These are phyloP conservation scores for Ustilago sp. DNA, from an alignment of 1,284 basidiomycete genomes.

Conservation along the genomic window DNA sequence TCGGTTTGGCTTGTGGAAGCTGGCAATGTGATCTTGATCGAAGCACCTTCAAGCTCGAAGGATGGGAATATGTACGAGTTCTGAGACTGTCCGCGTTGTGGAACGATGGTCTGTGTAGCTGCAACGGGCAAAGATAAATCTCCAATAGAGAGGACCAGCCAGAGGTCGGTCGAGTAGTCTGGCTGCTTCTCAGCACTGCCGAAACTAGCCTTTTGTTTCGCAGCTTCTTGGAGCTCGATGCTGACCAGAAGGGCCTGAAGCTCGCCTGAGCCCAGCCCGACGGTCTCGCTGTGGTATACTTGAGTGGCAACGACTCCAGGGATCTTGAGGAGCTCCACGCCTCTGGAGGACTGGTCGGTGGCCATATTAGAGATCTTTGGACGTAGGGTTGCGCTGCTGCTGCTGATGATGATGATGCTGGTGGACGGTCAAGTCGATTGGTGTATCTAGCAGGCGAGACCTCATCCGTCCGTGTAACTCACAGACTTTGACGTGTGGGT, in stretches of 20 bases:
- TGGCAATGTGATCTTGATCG: constrained; percentile 45
- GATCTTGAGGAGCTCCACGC: constrained; percentile 43
- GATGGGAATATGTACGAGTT: constrained; percentile 51
- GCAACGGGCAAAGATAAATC: constrained; percentile 49
- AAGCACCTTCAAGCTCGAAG: constrained; percentile 50
- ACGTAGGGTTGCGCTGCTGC: too few species aligned
- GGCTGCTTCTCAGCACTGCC: constrained; percentile 10
- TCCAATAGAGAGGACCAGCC: constrained; percentile 54
- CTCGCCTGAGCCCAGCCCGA: constrained; percentile 41
- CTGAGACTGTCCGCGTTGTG: constrained; percentile 20
- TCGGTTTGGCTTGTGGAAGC: constrained; percentile 19
- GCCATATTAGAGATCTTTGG: constrained; percentile 3
- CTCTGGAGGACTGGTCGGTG: constrained; percentile 32
- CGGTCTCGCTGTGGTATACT: constrained; percentile 48
- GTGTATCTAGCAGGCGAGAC: neutral
- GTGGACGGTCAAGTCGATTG: too few species aligned
- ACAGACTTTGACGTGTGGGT: neutral
- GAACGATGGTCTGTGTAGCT: constrained; percentile 45
- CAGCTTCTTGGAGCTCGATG: constrained; percentile 39
- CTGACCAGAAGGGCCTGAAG: constrained; percentile 47
- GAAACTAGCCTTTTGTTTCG: constrained; percentile 1
- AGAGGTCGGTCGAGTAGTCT: constrained; percentile 49
- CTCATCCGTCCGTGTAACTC: neutral
- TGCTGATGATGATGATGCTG: too few species aligned
- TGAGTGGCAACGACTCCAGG: constrained; percentile 42